These are phyloP conservation scores for Zarea fungicola DNA, from an alignment of 2,329 filamentous ascomycete genomes.

Conservation along the genomic window DNA sequence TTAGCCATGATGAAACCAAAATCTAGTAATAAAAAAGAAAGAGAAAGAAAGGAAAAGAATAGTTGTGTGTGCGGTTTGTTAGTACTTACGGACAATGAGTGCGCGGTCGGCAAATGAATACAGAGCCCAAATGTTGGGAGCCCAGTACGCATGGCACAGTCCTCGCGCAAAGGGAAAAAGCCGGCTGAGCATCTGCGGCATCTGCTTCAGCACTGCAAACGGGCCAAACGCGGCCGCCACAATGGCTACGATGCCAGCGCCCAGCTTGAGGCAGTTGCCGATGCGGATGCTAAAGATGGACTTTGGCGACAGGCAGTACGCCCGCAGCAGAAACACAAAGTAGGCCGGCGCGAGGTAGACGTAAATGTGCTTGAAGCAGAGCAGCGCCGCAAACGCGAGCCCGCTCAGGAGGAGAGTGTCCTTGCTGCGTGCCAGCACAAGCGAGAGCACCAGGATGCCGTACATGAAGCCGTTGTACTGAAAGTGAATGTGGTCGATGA, in stretches of 20 bases:
- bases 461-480: slow-evolving; percentile 99
- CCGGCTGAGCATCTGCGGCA: slow-evolving; percentile 75
- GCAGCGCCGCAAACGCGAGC: slow-evolving; percentile 72
- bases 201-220: slow-evolving; percentile 74
- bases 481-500: slow-evolving; percentile 98
- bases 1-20: neutral
- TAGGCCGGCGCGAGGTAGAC: slow-evolving; percentile 94
- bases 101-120: slow-evolving; percentile 88
- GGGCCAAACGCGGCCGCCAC: slow-evolving; percentile 84
- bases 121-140: slow-evolving; percentile 92
- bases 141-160: slow-evolving; percentile 97
- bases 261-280: slow-evolving; percentile 78
- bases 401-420: slow-evolving; percentile 74
- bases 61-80: neutral
- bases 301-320: slow-evolving; percentile 77
- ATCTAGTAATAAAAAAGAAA: slow-evolving; percentile 16
- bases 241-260: slow-evolving; percentile 62
- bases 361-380: slow-evolving; percentile 98
- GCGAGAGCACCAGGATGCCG: slow-evolving; percentile 78
- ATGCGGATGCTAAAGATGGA: slow-evolving; percentile 73
- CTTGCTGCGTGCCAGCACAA: slow-evolving; percentile 73
- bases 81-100: slow-evolving; percentile 70
- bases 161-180: slow-evolving; percentile 93
- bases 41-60: too few relatives aligned
- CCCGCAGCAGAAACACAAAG: slow-evolving; percentile 85